These are phyloP conservation scores for Mariannaea elegans DNA, from an alignment of 2,329 filamentous ascomycete genomes.

Conservation along the genomic window DNA sequence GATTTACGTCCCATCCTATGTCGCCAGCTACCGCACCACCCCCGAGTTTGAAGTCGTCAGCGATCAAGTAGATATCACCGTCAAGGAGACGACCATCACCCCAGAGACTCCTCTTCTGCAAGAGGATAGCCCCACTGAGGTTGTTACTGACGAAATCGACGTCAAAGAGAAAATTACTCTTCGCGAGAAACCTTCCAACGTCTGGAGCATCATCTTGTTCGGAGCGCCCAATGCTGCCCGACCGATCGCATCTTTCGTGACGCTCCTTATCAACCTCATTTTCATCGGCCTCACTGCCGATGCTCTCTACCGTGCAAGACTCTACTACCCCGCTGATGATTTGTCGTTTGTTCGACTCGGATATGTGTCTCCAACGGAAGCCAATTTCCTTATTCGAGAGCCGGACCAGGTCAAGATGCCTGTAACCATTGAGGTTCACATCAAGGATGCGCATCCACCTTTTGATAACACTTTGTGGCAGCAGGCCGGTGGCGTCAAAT, in stretches of 20 bases:
- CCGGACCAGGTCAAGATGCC: slow-evolving; percentile 80
- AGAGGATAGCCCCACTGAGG: slow-evolving; percentile 46
- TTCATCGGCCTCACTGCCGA: slow-evolving; percentile 78
- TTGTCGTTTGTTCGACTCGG: slow-evolving; percentile 88
- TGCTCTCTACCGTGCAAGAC: slow-evolving; percentile 76
- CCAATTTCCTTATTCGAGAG: slow-evolving; percentile 85
- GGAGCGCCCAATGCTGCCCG: slow-evolving; percentile 81
- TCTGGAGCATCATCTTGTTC: slow-evolving; percentile 73
- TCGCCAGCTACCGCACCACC: slow-evolving; percentile 65
- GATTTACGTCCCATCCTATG: slow-evolving; percentile 71
- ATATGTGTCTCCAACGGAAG: slow-evolving; percentile 82
- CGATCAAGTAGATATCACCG: slow-evolving; percentile 65
- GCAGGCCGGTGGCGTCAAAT: slow-evolving; percentile 68
- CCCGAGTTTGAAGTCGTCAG: slow-evolving; percentile 67
- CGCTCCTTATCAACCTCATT: slow-evolving; percentile 76
- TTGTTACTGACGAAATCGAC: slow-evolving; percentile 62
- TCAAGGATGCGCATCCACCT: slow-evolving; percentile 59
- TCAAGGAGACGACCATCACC: slow-evolving; percentile 56
- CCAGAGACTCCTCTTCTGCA: slow-evolving; percentile 38
- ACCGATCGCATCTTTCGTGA: slow-evolving; percentile 69
- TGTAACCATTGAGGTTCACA: slow-evolving; percentile 73
- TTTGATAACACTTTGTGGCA: slow-evolving; percentile 72
- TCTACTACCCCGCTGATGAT: slow-evolving; percentile 75
- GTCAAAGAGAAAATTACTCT: slow-evolving; percentile 71
- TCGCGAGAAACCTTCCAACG: slow-evolving; percentile 63